Base-by-base conservation (phyloP, 2,329 filamentous ascomycete species). In the Colletotrichum truncatum region DNA sequence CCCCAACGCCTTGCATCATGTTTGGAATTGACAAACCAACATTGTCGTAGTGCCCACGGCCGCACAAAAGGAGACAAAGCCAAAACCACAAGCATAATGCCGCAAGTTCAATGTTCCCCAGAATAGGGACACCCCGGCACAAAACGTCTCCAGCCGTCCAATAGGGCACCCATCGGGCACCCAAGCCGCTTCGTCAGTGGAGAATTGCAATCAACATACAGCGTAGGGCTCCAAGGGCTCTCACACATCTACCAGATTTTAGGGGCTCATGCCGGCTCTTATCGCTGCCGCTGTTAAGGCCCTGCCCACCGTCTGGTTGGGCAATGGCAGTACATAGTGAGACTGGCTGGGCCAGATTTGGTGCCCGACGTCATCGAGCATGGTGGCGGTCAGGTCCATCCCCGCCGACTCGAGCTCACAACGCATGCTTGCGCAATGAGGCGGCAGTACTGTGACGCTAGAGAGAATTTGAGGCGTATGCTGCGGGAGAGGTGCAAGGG, bases 331-430 rank as follows among this genome's bases (percentile, higher is more conserved):
- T n/a, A 39, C 32, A 39, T n/a, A 26, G 43, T 4, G 43, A 26
- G n/a, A 43, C 51, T 49, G 51, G 46, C 51, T 46, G 63, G 28
- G 16, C 43, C 51, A 39, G 18, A 30, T 18, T 66, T 53, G 64
- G 32, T 53, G 39, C 58, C 59, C 64, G 64, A 66, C 64, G 64
- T 66, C 64, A 66, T 66, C 60, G 60, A 52, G 34, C 64, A 64
- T 62, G 38, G 45, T 64, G 45, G 60, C 64, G 48, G 59, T 53
- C 64, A 64, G 48, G 30, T 25, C 25, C 34, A 53, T 54, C 59
- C 52, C 59, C 51, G 38, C 64, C 43, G 30, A 34, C 25, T 25
- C 38, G 30, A 43, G 32, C 36, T 56, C 41, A 14, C 49, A 48
- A 48, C 16, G 18, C 25, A 39, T 8, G n/a, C 23, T 41, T 25